Evolutionary conservation across 2,329 filamentous ascomycete species (phyloP), one percentile per base, ranked within the genome.

Genomic region (Diaporthe amygdali): DNA sequence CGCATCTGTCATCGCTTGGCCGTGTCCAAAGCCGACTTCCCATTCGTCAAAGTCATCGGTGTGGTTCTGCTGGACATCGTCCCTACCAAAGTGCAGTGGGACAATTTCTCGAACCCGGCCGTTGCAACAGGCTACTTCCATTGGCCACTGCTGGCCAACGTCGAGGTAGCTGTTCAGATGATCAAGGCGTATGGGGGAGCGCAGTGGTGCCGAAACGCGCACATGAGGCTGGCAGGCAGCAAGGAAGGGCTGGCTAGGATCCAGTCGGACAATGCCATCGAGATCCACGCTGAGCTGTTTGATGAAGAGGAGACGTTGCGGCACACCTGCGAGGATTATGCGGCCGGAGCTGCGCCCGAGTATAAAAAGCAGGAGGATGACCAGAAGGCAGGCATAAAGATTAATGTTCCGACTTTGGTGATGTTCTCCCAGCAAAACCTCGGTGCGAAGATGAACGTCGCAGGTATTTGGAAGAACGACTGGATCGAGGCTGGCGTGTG

Each of bases 81-180:
- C 2, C 86, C 85, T 7, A 86, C 85, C 7, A 74, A 80, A 25
- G 78, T 79, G 5, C 84, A 87, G 77, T 88, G 84, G 82, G 72
- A 76, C 6, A 78, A 77, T 2, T 84, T 86, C 72, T 69, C 78
- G 8, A 74, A 82, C 64, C 80, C 84, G 10, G 73, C 74, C 2
- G 79, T 81, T 22, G 76, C 79, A n/a, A 64, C 69, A 32, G 79
- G 77, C 2, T 84, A 83, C 74, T 87, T 83, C 76, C 86, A 88
- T 78, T 88, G 86, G 86, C 81, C 86, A 3, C 81, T 88, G 47
- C 80, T 88, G 9, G 85, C 86, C 14, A 84, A 85, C 41, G 78
- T 81, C 7, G 79, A 83, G 4, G 69, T 83, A 0, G 84, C 85
- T 1, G 81, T 82, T 20, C 74, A 79, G 14, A 80, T 87, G 76